These are phyloP conservation scores for Durusdinium trenchii DNA, from an alignment of 73 alveolate genomes.

Conservation along the genomic window DNA sequence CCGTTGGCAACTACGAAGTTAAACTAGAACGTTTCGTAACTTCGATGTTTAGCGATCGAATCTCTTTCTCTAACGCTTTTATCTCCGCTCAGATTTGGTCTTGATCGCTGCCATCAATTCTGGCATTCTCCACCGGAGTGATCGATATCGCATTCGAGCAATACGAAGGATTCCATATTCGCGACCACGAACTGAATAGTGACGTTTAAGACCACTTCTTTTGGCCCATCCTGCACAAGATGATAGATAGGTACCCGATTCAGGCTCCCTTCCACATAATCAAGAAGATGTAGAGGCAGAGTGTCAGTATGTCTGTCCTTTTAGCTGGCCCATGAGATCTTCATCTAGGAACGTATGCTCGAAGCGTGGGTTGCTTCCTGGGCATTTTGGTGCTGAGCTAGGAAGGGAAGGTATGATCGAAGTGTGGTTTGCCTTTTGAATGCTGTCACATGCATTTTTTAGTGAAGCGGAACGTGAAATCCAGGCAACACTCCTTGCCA, in stretches of 20 bases:
- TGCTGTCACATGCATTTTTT: no score
- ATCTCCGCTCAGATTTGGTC: not conserved
- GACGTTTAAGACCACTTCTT: not conserved
- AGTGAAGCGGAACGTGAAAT: not conserved
- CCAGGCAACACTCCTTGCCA: not conserved
- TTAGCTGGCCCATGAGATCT: not conserved
- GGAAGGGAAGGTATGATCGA: not conserved
- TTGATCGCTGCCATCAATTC: no score
- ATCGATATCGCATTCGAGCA: not conserved
- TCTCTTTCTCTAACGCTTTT: no score
- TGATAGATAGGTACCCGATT: no score
- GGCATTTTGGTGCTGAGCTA: not conserved
- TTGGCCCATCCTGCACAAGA: no score
- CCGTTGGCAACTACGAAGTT: not conserved
- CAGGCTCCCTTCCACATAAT: no score
- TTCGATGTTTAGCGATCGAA: not conserved
- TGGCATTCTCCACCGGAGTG: not conserved
- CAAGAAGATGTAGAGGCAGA: no score
- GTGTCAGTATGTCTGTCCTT: no score
- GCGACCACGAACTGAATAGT: not conserved
- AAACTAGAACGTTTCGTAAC: no score
- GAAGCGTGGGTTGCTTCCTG: not conserved
- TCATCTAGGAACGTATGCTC: conserved; percentile 9
- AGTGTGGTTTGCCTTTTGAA: no score
- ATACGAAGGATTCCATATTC: not conserved